These are phyloP conservation scores for Beauveria varroae DNA, from an alignment of 2,329 filamentous ascomycete species.

Conservation along the genomic window DNA sequence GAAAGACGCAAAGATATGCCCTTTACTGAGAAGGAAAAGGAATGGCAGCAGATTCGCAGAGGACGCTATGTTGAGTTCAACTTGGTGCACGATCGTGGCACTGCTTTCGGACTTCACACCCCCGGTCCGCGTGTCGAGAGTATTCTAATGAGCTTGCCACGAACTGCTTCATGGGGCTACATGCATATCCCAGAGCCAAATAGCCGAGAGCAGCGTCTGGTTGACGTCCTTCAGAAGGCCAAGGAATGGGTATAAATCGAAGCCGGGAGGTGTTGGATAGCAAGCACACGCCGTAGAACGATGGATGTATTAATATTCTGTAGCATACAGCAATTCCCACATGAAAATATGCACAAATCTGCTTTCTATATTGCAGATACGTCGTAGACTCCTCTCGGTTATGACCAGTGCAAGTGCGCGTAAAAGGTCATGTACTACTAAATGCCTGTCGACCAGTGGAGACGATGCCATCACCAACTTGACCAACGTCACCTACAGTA, in stretches of 20 bases:
- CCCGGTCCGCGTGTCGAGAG: conserved; percentile 89
- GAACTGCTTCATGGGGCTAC: conserved; percentile 91
- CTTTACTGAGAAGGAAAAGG: conserved; percentile 77
- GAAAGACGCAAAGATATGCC: conserved; percentile 86
- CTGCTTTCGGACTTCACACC: conserved; percentile 87
- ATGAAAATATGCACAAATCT: neutral
- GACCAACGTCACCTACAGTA: neutral
- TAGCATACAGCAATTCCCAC: neutral
- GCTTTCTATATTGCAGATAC: neutral
- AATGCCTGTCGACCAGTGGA: neutral
- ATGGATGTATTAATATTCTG: conserved; percentile 2
- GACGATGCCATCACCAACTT: neutral
- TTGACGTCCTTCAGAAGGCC: conserved; percentile 61
- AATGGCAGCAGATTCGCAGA: conserved; percentile 91
- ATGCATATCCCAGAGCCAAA: conserved; percentile 80
- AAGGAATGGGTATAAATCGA: conserved; percentile 55
- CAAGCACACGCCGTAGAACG: neutral
- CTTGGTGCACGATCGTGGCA: conserved; percentile 91
- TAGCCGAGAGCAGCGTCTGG: conserved; percentile 68
- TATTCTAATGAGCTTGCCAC: conserved; percentile 91
- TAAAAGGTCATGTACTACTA: neutral
- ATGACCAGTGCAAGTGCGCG: neutral
- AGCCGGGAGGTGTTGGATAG: neutral
- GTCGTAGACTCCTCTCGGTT: too few relatives aligned
- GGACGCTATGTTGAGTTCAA: conserved; percentile 99